phyloP scores from a whole-genome alignment of 805 yeast species.

The Ogataea saltuana region DNA sequence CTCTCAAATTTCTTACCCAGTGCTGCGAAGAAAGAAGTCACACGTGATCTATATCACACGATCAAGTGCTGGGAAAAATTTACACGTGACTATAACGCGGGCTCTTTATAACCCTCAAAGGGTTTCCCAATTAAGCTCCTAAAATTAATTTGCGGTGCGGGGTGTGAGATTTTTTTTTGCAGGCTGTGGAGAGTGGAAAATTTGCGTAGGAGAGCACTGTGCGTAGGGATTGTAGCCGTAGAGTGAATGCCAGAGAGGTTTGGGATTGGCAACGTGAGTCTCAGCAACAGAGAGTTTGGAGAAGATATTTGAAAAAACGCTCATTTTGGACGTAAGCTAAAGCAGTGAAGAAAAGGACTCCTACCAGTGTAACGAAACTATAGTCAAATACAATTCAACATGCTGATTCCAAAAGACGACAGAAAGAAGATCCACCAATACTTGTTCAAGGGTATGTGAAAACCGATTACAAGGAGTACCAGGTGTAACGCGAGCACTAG shows the following conservation, averaged over 20 bases:
- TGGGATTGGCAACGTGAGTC: slow-evolving; percentile 6
- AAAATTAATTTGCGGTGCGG: background rate
- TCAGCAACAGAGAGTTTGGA: background rate
- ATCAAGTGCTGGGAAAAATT: background rate
- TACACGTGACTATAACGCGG: slow-evolving; percentile 17
- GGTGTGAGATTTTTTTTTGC: slow-evolving; percentile 7
- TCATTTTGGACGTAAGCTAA: background rate
- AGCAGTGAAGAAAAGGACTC: background rate
- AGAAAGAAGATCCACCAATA: slow-evolving; percentile 99
- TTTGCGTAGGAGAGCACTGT: slow-evolving; percentile 6
- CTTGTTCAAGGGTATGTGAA: slow-evolving; percentile 93
- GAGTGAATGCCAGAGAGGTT: slow-evolving; percentile 4
- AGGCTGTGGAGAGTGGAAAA: slow-evolving; percentile 12
- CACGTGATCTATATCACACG: slow-evolving; percentile 1
- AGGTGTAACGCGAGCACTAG: background rate
- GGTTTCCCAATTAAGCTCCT: slow-evolving; percentile 4
- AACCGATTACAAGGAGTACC: background rate
- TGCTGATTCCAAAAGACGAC: slow-evolving; percentile 99
- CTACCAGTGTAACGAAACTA: slow-evolving; percentile 7
- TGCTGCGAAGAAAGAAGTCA: background rate
- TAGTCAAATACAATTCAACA: slow-evolving; percentile 42
- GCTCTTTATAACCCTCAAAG: background rate
- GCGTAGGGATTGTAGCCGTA: slow-evolving; percentile 1
- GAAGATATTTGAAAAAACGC: slow-evolving; percentile 4
- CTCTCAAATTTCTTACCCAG: no score